Conservation (phyloP, 768 basidiomycete genomes). For the Hydnum rufescens region DNA sequence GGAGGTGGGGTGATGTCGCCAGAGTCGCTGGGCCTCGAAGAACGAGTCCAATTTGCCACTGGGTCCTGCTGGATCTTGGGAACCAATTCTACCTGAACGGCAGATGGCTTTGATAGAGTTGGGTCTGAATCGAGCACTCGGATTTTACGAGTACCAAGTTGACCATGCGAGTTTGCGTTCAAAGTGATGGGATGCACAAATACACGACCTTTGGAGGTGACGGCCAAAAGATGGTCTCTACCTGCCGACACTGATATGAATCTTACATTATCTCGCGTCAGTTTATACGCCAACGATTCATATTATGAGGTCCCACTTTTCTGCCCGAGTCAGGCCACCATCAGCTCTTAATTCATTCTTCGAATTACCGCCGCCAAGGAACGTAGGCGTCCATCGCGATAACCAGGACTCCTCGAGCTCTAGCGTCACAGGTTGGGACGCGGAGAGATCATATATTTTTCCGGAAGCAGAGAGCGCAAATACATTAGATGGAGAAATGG, state of each 20-base stretch:
- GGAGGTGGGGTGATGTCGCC: conserved; percentile 3
- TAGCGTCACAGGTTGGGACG: too few relatives aligned
- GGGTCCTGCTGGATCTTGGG: conserved; percentile 37
- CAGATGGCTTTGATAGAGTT: conserved; percentile 10
- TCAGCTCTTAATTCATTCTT: conserved; percentile 31
- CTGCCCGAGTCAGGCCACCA: conserved; percentile 36
- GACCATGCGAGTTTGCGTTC: conserved; percentile 59
- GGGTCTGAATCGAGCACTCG: conserved; percentile 21
- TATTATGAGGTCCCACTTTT: conserved; percentile 29
- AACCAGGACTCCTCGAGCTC: too few relatives aligned
- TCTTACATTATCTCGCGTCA: conserved; percentile 19
- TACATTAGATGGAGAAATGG: conserved; percentile 22
- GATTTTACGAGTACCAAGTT: conserved; percentile 59
- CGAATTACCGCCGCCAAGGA: too few relatives aligned
- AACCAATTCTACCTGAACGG: conserved; percentile 31
- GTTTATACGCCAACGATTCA: background rate
- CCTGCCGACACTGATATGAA: conserved; percentile 60
- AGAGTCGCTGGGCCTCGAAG: conserved; percentile 15
- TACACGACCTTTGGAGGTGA: conserved; percentile 38
- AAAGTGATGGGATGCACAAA: conserved; percentile 60
- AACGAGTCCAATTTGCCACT: conserved; percentile 27
- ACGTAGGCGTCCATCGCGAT: too few relatives aligned
- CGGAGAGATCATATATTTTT: too few relatives aligned
- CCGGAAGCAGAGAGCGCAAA: conserved; percentile 69
- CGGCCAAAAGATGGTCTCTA: conserved; percentile 28